Evolutionary conservation across 441 rosid genomes (phyloP).

Genomic region (Eugenia klotzschiana): DNA sequence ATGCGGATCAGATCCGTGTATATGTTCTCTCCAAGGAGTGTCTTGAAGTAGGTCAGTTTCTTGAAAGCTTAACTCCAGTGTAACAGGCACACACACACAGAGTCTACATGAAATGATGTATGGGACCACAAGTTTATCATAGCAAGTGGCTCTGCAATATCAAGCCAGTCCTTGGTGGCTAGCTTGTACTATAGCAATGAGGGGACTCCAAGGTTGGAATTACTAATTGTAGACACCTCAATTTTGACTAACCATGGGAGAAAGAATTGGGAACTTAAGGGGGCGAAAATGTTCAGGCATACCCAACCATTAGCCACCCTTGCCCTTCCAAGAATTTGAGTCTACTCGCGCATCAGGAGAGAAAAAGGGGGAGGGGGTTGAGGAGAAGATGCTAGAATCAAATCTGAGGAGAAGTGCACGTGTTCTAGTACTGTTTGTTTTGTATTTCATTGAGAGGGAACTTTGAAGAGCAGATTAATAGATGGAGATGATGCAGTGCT

Average conservation of each 20-base stretch:
- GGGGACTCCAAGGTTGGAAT: background rate
- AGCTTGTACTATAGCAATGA: background rate
- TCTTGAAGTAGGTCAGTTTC: background rate
- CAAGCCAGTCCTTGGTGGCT: background rate
- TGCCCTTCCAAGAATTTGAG: background rate
- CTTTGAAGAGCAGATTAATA: background rate
- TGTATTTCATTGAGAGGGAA: background rate
- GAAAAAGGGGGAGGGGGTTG: background rate
- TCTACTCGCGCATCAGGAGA: background rate
- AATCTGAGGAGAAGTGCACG: background rate
- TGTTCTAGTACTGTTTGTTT: background rate
- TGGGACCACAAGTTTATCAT: background rate
- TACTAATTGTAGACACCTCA: background rate
- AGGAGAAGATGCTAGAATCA: background rate
- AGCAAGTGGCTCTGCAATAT: background rate
- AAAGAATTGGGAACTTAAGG: background rate
- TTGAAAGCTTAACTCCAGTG: background rate
- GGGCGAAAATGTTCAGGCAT: background rate
- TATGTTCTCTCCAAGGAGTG: background rate
- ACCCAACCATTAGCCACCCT: background rate
- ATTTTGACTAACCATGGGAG: background rate
- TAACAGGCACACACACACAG: background rate
- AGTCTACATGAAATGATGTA: background rate
- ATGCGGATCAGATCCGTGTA: background rate
- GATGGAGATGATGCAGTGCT: background rate